phyloP scores from a whole-genome alignment of 2,329 filamentous ascomycete genomes.

The Penicillium sp. region DNA sequence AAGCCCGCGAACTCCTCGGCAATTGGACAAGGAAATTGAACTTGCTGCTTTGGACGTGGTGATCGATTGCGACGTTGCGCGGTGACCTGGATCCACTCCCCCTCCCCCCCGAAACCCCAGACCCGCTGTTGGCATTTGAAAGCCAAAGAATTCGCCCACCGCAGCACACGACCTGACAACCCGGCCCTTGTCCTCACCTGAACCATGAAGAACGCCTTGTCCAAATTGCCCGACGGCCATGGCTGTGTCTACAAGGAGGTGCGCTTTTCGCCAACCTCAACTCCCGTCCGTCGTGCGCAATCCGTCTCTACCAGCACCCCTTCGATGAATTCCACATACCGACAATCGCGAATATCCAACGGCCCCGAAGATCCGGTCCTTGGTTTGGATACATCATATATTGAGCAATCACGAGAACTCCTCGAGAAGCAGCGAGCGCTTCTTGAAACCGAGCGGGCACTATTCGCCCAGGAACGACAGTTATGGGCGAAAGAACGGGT shows the following conservation, averaged over 20 bases:
- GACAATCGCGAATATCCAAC: conserved; percentile 22
- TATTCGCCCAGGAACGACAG: conserved; percentile 46
- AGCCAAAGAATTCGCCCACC: background rate
- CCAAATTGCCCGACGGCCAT: conserved; percentile 34
- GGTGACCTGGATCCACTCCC: conserved; percentile 4
- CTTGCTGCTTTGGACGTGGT: background rate
- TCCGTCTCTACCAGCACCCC: conserved; percentile 42
- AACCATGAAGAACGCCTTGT: conserved; percentile 29
- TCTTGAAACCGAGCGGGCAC: conserved; percentile 43
- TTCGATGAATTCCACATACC: conserved; percentile 29
- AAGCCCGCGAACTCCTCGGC: background rate
- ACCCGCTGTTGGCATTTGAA: conserved; percentile 1
- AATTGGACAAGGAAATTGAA: background rate
- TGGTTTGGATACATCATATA: conserved; percentile 38
- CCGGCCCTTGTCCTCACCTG: background rate
- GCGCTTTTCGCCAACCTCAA: conserved; percentile 43
- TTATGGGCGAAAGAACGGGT: conserved; percentile 48
- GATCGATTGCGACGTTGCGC: background rate
- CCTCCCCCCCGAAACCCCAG: background rate
- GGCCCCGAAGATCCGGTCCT: conserved; percentile 21
- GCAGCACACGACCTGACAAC: background rate
- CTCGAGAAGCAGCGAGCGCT: conserved; percentile 40
- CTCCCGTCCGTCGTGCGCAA: conserved; percentile 39
- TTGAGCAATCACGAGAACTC: conserved; percentile 45
- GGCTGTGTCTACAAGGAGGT: conserved; percentile 44